Evolutionary conservation across 306 rosid species (phyloP).

Genomic region (Begonia fuchsioides): DNA sequence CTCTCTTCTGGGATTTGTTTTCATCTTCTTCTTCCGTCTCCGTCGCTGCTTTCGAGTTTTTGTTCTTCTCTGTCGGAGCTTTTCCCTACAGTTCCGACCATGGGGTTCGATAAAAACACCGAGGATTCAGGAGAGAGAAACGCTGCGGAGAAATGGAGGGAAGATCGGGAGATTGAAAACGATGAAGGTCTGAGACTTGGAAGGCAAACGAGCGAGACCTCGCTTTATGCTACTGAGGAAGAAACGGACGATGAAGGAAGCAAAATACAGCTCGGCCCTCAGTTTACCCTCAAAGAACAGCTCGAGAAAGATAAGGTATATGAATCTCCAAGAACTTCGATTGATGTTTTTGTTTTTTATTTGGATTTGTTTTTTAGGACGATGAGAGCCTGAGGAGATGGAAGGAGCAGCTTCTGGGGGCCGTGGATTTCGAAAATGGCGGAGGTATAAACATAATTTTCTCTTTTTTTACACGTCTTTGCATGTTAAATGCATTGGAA

Average conservation of each 20-base stretch:
- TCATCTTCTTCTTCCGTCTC: background rate
- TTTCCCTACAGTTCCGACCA: slow-evolving; percentile 14
- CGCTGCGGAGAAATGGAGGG: slow-evolving; percentile 5
- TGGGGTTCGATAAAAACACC: slow-evolving; percentile 22
- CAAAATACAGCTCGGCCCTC: slow-evolving; percentile 31
- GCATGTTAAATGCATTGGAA: no score
- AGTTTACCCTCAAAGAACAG: slow-evolving; percentile 36
- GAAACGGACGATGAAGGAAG: slow-evolving; percentile 33
- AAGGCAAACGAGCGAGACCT: slow-evolving; percentile 17
- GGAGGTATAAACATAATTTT: slow-evolving; percentile 17
- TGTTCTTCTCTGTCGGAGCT: slow-evolving; percentile 13
- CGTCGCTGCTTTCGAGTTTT: slow-evolving; percentile 8
- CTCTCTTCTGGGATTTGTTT: slow-evolving; percentile 1
- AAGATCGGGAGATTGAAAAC: slow-evolving; percentile 6
- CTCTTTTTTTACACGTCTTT: background rate
- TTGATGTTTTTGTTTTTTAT: background rate
- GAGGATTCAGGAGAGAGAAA: slow-evolving; percentile 18
- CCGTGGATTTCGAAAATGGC: slow-evolving; percentile 33
- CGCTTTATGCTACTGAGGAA: slow-evolving; percentile 21
- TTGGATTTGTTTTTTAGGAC: slow-evolving; percentile 16
- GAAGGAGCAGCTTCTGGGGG: slow-evolving; percentile 45
- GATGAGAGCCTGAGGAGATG: slow-evolving; percentile 48
- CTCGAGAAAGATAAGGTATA: slow-evolving; percentile 37
- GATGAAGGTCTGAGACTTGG: slow-evolving; percentile 10
- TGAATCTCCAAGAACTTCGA: background rate